Conservation (phyloP, 345 rosid species). For the Aquilaria malaccensis region DNA sequence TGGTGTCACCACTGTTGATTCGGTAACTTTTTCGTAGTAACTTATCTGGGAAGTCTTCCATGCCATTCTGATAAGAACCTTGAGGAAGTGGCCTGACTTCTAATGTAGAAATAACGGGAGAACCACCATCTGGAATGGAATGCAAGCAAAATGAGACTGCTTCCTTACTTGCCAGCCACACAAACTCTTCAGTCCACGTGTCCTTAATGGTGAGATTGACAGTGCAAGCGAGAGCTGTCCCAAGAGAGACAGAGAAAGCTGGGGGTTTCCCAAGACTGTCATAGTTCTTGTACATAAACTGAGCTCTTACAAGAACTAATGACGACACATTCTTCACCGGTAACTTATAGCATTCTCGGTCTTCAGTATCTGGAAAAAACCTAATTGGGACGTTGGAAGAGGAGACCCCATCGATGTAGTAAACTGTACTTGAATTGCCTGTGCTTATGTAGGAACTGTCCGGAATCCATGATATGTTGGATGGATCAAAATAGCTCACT, state of each 20-base stretch:
- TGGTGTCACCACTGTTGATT: conserved; percentile 59
- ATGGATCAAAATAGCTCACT: conserved; percentile 31
- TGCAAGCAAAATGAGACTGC: conserved; percentile 47
- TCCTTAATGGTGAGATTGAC: conserved; percentile 55
- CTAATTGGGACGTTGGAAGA: conserved; percentile 35
- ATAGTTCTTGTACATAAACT: conserved; percentile 68
- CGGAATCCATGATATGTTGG: conserved; percentile 60
- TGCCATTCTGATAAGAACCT: conserved; percentile 51
- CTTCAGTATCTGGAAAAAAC: conserved; percentile 47
- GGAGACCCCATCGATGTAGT: conserved; percentile 28
- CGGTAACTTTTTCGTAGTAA: conserved; percentile 56
- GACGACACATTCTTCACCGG: conserved; percentile 55
- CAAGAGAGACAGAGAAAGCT: conserved; percentile 59
- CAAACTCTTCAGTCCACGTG: conserved; percentile 79
- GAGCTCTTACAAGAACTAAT: conserved; percentile 59
- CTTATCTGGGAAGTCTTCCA: conserved; percentile 30
- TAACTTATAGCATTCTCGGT: conserved; percentile 49
- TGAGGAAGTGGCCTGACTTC: conserved; percentile 76
- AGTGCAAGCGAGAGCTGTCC: conserved; percentile 44
- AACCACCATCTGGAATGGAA: conserved; percentile 39
- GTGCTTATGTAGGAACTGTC: conserved; percentile 44
- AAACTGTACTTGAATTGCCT: conserved; percentile 47
- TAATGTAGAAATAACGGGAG: conserved; percentile 71
- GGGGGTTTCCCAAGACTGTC: conserved; percentile 64
- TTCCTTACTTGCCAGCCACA: conserved; percentile 53